Base-by-base conservation (phyloP, 2,329 filamentous ascomycete genomes). In the Claviceps paspali region DNA sequence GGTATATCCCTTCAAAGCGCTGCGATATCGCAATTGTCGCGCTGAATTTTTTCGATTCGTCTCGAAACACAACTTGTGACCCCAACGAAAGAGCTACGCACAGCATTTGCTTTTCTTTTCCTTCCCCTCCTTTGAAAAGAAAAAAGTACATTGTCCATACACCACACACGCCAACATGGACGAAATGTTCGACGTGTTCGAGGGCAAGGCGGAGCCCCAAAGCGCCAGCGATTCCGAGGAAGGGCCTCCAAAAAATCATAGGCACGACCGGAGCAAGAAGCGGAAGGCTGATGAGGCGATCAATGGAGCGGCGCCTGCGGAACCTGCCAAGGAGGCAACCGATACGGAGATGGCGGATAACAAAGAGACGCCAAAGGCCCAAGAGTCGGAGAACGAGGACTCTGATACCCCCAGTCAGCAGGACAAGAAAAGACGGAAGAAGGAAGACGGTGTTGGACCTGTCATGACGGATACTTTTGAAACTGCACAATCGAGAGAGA, bases 381-480 rank as follows among this genome's bases (percentile, higher is more conserved):
- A 51, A 4, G 54, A 50, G 2, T 54, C 52, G 3, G 53, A 52
- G 10, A 52, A 50, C 2, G 55, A 62, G 18, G 50, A 56, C 17
- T 59, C 60, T 2, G 61, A 65, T 29, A 63, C 61, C 30, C 62
- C 64, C 4, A 65, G 68, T 38, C 64, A 75, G 37, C 59, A 62
- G 44, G 57, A 60, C 41, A 85, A 84, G 58, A 75, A 80, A 47
- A 67, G 70, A 36, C 68, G 73, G 47, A 70, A 75, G 52, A 73
- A 77, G 47, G 65, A 63, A 39, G 81, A 80, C 49, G 73, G 74
- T 8, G 80, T 79, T 43, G 55, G 41, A 1, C 84, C 88, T 5
- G 79, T 96, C 33, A 73, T 96, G 49, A 86, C 88, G 15, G 91
- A 98, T 62, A 77, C 80, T 10, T 98, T 98, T 57, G 79, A 96